Evolutionary conservation across 2,329 filamentous ascomycete species (phyloP).

Genomic region (Fusarium sp.): DNA sequence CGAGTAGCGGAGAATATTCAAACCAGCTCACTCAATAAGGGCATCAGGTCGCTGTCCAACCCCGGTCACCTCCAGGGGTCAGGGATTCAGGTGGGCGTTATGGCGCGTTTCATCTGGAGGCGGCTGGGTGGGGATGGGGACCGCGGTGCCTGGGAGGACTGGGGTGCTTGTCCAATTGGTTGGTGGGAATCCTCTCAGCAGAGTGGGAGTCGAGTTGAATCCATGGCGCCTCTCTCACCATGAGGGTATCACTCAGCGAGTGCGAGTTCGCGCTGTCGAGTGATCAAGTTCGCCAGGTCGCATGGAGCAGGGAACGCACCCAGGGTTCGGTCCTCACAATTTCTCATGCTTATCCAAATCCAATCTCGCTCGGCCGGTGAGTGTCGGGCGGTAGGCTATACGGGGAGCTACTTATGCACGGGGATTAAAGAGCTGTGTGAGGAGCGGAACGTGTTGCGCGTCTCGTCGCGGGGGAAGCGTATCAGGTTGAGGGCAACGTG

Average conservation of each 20-base stretch:
- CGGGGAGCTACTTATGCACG: conserved; percentile 3
- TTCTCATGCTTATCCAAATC: not conserved
- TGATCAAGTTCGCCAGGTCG: conserved; percentile 7
- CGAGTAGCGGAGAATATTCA: not conserved
- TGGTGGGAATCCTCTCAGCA: conserved; percentile 15
- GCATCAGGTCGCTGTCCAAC: conserved; percentile 17
- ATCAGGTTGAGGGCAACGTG: conserved; percentile 27
- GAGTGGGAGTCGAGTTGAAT: conserved; percentile 2
- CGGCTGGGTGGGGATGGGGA: conserved; percentile 17
- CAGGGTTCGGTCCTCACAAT: conserved; percentile 10
- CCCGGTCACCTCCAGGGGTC: conserved; percentile 10
- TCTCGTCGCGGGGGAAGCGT: conserved; percentile 27
- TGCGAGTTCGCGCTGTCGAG: conserved; percentile 1
- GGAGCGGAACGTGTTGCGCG: conserved; percentile 11
- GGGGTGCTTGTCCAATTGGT: conserved; percentile 16
- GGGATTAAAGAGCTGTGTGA: conserved; percentile 18
- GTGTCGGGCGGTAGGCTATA: conserved; percentile 5
- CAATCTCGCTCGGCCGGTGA: conserved; percentile 30
- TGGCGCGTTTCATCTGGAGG: conserved; percentile 36
- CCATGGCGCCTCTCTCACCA: conserved; percentile 19
- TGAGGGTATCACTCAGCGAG: conserved; percentile 25
- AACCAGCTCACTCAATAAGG: conserved; percentile 23
- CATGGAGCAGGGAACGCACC: conserved; percentile 17
- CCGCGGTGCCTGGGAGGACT: conserved; percentile 2
- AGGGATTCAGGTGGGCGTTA: conserved; percentile 31